phyloP scores from a whole-genome alignment of 768 basidiomycete genomes.

The Suillus luteus region DNA sequence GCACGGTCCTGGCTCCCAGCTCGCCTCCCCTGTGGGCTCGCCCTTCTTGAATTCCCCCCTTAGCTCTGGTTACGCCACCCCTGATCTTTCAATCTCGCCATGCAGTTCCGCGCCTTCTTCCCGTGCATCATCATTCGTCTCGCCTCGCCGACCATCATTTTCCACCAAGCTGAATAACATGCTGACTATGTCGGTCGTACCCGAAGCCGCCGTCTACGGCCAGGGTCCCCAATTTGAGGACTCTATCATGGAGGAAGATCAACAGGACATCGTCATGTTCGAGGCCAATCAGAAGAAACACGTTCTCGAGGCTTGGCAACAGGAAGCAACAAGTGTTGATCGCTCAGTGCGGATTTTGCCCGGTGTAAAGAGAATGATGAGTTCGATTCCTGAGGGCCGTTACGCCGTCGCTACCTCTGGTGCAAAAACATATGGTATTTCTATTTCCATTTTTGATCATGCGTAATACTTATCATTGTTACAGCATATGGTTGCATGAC shows the following conservation, averaged over 20 bases:
- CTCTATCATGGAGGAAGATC: conserved; percentile 37
- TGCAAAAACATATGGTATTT: conserved; percentile 66
- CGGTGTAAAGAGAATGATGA: conserved; percentile 65
- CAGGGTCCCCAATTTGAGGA: conserved; percentile 30
- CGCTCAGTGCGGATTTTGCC: conserved; percentile 72
- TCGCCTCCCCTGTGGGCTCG: conserved; percentile 23
- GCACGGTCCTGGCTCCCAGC: conserved; percentile 42
- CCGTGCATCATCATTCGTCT: conserved; percentile 43
- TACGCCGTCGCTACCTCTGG: conserved; percentile 78
- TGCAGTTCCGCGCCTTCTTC: conserved; percentile 44
- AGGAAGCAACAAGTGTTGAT: conserved; percentile 57
- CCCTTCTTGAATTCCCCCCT: conserved; percentile 20
- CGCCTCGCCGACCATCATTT: conserved; percentile 50
- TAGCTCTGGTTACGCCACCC: conserved; percentile 42
- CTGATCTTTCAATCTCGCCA: conserved; percentile 40
- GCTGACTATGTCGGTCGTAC: conserved; percentile 40
- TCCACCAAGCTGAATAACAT: conserved; percentile 42
- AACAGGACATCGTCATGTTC: conserved; percentile 33
- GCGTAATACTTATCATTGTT: background rate
- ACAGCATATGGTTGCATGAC: conserved; percentile 68
- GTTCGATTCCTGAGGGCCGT: conserved; percentile 61
- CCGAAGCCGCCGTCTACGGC: conserved; percentile 28
- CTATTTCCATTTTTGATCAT: conserved; percentile 1
- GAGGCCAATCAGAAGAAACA: conserved; percentile 33
- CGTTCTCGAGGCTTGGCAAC: conserved; percentile 50